Evolutionary conservation across 176 grass and related monocot genomes (phyloP), one percentile per base, ranked within the genome.

Genomic region (Secale cereale): DNA sequence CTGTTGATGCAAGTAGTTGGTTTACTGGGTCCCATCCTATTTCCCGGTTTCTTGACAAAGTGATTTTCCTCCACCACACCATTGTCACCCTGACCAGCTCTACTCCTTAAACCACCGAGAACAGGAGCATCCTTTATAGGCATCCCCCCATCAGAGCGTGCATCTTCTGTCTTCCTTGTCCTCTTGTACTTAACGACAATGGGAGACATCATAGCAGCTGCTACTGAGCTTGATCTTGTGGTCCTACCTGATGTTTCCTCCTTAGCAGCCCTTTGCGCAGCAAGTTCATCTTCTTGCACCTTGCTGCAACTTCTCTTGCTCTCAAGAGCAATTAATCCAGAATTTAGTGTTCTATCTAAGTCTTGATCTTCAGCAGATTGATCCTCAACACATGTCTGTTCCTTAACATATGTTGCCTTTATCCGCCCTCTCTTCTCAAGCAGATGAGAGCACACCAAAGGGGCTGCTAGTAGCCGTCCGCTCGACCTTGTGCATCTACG

Each of bases 21-120:
- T 22, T 76, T 84, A 29, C 40, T 40, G 15, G 46, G 56, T 14
- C 78, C 66, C n/a, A 17, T 54, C 52, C 66, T 83, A 50, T 78
- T 78, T 60, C 74, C 78, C 35, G 54, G 22, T 25, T 81, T 63
- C 23, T 77, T 70, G 32, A 22, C 59, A 35, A 56, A 7, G 2
- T 32, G 67, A 59, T 19, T 20, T 65, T 65, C 46, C 46, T 50
- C 46, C 46, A 50, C 59, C 9, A 8, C 6, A 73, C 13, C 50
- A n/a, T 43, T 17, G 10, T 70, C 67, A 78, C 61, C 66, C 19
- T 46, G 74, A 56, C 56, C 79, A 37, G 17, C 59, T 70, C 79
- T 86, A 7, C 22, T 92, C 68, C 86, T 89, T 50, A 86, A 57
- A 10, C 28, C 17, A 54, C 74, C 67, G 39, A 68, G 68, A 40